Percentiles rank a stretch among this genome's conserved stretches.
Evolutionary conservation across 108 stramenopile genomes (phyloP).

Genomic region (Nitzschia sp.): DNA sequence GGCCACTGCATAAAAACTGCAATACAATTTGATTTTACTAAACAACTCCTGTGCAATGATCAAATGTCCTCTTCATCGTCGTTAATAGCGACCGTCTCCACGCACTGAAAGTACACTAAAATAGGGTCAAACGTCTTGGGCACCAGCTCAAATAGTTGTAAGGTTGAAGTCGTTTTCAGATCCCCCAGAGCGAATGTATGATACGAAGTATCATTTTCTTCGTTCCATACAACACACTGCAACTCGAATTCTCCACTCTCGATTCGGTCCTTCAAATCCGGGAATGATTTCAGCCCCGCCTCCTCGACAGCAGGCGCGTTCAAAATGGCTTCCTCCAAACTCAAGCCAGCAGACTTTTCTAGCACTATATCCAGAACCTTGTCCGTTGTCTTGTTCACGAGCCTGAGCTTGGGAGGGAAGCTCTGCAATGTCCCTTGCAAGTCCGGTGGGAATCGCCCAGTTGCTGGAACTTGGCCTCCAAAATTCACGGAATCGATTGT

Average conservation of each 20-base stretch:
- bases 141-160: slow-evolving; percentile 38
- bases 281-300: slow-evolving; percentile 24
- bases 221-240: slow-evolving; percentile 32
- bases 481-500: slow-evolving; percentile 23
- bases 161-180: slow-evolving; percentile 25
- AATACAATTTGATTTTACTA: too few species aligned
- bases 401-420: slow-evolving; percentile 25
- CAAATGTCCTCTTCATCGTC: slow-evolving; percentile 45
- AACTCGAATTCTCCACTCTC: slow-evolving; percentile 17
- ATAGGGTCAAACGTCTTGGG: slow-evolving; percentile 33
- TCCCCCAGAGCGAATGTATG: slow-evolving; percentile 37
- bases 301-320: slow-evolving; percentile 12
- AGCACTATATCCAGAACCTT: slow-evolving; percentile 19
- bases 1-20: too few species aligned
- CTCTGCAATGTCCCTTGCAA: slow-evolving; percentile 27
- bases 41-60: too few species aligned
- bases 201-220: slow-evolving; percentile 14
- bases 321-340: slow-evolving; percentile 23
- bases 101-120: slow-evolving; percentile 21
- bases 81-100: slow-evolving; percentile 18
- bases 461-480: slow-evolving; percentile 33
- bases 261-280: slow-evolving; percentile 14
- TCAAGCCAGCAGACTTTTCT: slow-evolving; percentile 4
- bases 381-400: slow-evolving; percentile 15
- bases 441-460: slow-evolving; percentile 34